A percentile compares a stretch with the other conserved stretches of the same genome.
phyloP scores from a whole-genome alignment of 306 rosid genomes.

The Medicago ruthenica region DNA sequence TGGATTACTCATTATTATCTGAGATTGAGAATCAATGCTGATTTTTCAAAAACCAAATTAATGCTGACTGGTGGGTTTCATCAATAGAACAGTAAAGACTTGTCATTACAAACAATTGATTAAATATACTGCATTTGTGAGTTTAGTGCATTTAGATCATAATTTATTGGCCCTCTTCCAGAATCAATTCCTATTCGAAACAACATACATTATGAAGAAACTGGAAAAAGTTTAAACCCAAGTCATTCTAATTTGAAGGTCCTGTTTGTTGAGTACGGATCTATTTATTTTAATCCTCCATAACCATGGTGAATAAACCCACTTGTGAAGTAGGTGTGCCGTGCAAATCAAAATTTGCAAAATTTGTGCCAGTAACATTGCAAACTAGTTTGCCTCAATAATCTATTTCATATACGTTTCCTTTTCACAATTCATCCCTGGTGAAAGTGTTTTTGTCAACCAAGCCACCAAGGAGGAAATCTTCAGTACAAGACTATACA shows the following conservation, averaged over 20 bases:
- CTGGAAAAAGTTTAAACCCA: neutral
- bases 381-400: neutral
- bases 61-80: conserved; percentile 5
- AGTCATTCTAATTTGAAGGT: neutral
- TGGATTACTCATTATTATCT: neutral
- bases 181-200: too few relatives aligned
- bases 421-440: conserved; percentile 2
- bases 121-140: neutral
- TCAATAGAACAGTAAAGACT: neutral
- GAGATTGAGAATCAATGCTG: neutral
- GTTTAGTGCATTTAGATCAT: neutral
- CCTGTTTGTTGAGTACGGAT: neutral
- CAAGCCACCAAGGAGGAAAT: conserved; percentile 22
- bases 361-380: neutral
- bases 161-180: too few relatives aligned
- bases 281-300: neutral
- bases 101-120: neutral
- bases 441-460: neutral
- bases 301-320: neutral
- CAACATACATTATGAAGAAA: neutral
- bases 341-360: neutral
- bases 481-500: conserved; percentile 1
- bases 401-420: neutral
- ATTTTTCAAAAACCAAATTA: neutral
- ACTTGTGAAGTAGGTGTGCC: neutral